Percentiles rank a stretch among this genome's conserved stretches.
These are phyloP conservation scores for Aethionema arabicum DNA, from an alignment of 345 rosid species.

Conservation along the genomic window DNA sequence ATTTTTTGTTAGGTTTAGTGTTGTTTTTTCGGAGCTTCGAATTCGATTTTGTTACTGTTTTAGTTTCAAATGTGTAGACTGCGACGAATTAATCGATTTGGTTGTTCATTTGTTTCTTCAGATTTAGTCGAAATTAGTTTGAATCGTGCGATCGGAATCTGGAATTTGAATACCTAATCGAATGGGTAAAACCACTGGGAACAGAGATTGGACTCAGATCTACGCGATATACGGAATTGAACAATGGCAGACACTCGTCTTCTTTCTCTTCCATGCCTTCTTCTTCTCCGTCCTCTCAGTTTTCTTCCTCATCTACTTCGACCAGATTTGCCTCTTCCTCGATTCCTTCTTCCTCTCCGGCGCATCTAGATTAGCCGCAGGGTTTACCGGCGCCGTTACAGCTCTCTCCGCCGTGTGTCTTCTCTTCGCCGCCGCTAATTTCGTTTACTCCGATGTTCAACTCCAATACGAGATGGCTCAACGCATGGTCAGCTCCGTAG, in stretches of 20 bases:
- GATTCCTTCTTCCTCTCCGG: slow-evolving; percentile 46
- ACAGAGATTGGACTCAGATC: slow-evolving; percentile 93
- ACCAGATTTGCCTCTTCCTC: slow-evolving; percentile 55
- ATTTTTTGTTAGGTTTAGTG: background rate
- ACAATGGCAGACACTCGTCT: slow-evolving; percentile 85
- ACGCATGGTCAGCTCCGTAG: slow-evolving; percentile 75
- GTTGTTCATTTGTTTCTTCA: background rate
- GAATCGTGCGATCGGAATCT: slow-evolving; percentile 21
- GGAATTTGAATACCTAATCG: background rate
- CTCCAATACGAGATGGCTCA: slow-evolving; percentile 89
- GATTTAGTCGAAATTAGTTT: background rate
- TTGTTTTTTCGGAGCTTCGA: background rate
- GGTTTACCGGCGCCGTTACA: slow-evolving; percentile 71
- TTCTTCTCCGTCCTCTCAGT: slow-evolving; percentile 66
- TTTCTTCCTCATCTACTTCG: slow-evolving; percentile 77
- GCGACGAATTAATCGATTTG: background rate
- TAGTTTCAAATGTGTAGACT: background rate
- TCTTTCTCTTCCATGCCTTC: slow-evolving; percentile 70
- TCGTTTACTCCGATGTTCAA: slow-evolving; percentile 79
- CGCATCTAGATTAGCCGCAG: slow-evolving; percentile 70
- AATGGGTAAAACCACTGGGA: slow-evolving; percentile 44
- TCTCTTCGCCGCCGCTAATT: slow-evolving; percentile 82
- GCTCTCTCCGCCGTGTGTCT: slow-evolving; percentile 83
- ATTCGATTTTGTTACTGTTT: background rate
- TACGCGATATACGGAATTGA: slow-evolving; percentile 91